Base-by-base conservation (phyloP, 1,284 basidiomycete species). In the Entoloma clypeatum region DNA sequence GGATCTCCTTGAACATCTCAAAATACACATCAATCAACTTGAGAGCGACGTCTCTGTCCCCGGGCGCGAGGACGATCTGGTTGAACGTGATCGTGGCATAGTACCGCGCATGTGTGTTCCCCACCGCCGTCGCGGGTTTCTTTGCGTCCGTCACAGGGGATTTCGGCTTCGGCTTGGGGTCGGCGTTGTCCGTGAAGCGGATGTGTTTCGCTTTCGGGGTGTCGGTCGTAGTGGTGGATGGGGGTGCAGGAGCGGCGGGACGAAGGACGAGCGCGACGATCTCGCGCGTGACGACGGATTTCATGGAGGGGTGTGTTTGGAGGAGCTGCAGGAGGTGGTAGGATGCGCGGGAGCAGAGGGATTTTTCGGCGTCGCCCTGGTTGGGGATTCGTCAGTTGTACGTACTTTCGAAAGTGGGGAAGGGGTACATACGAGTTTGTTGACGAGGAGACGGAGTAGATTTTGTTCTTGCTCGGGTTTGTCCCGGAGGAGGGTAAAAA, bases 381-480 rank as follows among this genome's bases (percentile, higher is more conserved):
- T 10, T 21, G 9, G 14, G 5, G 23, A 27, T 13, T 21, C 44
- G 37, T 43, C 33, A 17, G 24, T 38, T 51, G 6, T 27, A 14
- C 11, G n/a, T 13, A 25, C 27, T 21, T 5, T n/a, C 26, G 19
- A 10, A 34, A 30, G 33, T 33, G 34, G 38, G 17, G 41, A 21
- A 26, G 27, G 14, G 22, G 22, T 30, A 67, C 81, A 41, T 49
- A 86, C 90, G 24, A 96, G 78, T 63, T 99, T 99, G 72, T 98
- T 97, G 34, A 93, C 91, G 11, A 98, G 81, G 5, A 99, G 70
- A 17, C 89, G 79, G 5, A 98, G 76, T 33, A 99, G 68, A 65
- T 98, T 99, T 56, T 97, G 92, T 61, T 99, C 96, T 64, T 99
- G 96, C 60, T 99, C 96, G 0, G 94, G 87, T 55, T 94, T 94